Conservation (phyloP, 2,329 filamentous ascomycete genomes). For the Davidsoniella virescens region DNA sequence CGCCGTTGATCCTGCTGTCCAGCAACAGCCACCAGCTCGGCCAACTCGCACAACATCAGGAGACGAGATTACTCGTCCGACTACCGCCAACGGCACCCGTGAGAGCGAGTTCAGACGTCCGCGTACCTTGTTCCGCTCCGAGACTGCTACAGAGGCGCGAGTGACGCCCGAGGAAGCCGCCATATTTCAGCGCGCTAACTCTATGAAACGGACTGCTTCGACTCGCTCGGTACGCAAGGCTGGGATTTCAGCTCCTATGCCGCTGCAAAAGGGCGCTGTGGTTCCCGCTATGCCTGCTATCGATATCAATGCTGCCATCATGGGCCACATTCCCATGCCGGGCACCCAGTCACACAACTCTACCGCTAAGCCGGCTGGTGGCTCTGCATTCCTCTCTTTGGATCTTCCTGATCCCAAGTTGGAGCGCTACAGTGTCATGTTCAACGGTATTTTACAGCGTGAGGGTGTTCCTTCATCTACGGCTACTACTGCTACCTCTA, state of each 20-base stretch:
- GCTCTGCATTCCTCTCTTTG: slow-evolving; percentile 43
- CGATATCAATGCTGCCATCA: not conserved
- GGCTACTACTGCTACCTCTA: not conserved
- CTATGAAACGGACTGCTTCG: slow-evolving; percentile 2
- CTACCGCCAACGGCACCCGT: not conserved
- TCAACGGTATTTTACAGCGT: slow-evolving; percentile 51
- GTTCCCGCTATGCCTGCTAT: slow-evolving; percentile 5
- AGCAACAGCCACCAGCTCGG: not conserved
- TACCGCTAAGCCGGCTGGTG: slow-evolving; percentile 13
- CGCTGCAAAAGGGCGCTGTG: not conserved
- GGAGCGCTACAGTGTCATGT: slow-evolving; percentile 92
- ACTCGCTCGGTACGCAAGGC: not conserved
- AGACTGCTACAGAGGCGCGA: not conserved
- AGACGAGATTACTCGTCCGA: not conserved
- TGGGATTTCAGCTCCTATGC: slow-evolving; percentile 3
- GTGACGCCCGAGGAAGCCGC: slow-evolving; percentile 8
- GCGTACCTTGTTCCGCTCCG: not conserved
- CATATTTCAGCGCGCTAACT: slow-evolving; percentile 8
- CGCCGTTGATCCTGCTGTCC: not conserved
- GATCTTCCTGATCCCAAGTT: slow-evolving; percentile 67
- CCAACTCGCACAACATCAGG: not conserved
- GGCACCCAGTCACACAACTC: not conserved
- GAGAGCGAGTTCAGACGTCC: not conserved
- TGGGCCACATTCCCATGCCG: not conserved
- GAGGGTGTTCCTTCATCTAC: slow-evolving; percentile 6